Conservation (phyloP, 305 asterid species). For the Nicotiana rustica region DNA sequence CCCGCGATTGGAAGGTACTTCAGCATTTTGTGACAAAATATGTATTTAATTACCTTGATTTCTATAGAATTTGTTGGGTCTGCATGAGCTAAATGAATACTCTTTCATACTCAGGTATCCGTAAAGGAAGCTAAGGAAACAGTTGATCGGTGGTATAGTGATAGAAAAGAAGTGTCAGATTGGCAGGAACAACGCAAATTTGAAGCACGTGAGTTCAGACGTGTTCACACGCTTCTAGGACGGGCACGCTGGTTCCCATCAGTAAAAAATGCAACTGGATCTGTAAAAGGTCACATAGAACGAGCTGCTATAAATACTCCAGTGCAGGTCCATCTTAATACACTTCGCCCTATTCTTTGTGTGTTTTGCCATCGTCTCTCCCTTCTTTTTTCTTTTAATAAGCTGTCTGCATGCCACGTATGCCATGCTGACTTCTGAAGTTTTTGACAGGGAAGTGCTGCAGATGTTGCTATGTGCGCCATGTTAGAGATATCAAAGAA, state of each 20-base stretch:
- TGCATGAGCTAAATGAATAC: conserved; percentile 27
- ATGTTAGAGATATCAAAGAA: conserved; percentile 88
- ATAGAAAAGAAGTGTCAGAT: conserved; percentile 82
- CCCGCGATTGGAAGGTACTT: conserved; percentile 96
- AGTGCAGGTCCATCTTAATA: conserved; percentile 71
- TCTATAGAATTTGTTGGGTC: background rate
- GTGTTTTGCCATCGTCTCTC: background rate
- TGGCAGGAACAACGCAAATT: conserved; percentile 89
- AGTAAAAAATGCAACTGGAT: conserved; percentile 59
- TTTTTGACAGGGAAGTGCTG: conserved; percentile 90
- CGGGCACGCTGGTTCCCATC: conserved; percentile 93
- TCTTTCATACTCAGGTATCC: conserved; percentile 70
- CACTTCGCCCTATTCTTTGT: background rate
- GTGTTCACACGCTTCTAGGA: conserved; percentile 89
- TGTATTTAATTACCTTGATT: conserved; percentile 20
- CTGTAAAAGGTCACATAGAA: conserved; percentile 81
- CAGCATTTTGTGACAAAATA: conserved; percentile 10
- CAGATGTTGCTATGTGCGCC: conserved; percentile 99
- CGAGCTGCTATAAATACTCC: conserved; percentile 99
- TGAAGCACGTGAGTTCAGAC: conserved; percentile 59
- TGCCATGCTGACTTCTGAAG: conserved; percentile 29
- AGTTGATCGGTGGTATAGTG: conserved; percentile 93
- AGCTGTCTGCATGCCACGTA: conserved; percentile 3
- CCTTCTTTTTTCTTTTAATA: background rate
- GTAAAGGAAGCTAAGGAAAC: conserved; percentile 93